A percentile compares a stretch with the other conserved stretches of the same genome.
These are phyloP conservation scores for Salix purpurea DNA, from an alignment of 345 rosid genomes.

Conservation along the genomic window DNA sequence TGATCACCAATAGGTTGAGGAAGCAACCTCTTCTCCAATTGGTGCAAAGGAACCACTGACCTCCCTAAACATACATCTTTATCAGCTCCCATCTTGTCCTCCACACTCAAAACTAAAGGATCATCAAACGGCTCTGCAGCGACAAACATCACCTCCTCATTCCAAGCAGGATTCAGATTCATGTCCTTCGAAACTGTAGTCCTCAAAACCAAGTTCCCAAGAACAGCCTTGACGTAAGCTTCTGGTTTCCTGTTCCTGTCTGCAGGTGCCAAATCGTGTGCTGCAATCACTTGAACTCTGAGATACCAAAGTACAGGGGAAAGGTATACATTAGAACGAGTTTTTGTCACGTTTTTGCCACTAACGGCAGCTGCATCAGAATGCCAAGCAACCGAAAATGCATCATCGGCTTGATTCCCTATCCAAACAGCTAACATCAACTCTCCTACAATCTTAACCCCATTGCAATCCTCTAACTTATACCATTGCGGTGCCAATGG, in stretches of 20 bases:
- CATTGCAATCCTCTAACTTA: conserved; percentile 28
- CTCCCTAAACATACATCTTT: conserved; percentile 40
- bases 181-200: neutral
- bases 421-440: conserved; percentile 45
- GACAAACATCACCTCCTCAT: conserved; percentile 15
- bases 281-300: conserved; percentile 38
- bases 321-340: conserved; percentile 26
- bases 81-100: neutral
- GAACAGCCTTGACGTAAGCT: conserved; percentile 34
- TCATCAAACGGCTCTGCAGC: conserved; percentile 22
- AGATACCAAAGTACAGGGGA: conserved; percentile 42
- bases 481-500: conserved; percentile 46
- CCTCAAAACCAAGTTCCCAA: conserved; percentile 29
- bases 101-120: conserved; percentile 11
- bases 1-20: conserved; percentile 24
- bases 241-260: conserved; percentile 36
- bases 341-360: neutral
- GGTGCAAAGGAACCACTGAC: conserved; percentile 36
- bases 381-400: conserved; percentile 32
- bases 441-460: conserved; percentile 33
- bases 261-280: conserved; percentile 40
- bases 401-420: conserved; percentile 43
- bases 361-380: conserved; percentile 17
- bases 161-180: conserved; percentile 15
- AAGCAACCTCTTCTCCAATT: conserved; percentile 37